phyloP scores from a whole-genome alignment of 2,329 filamentous ascomycete species.

The Aureobasidium sp. region DNA sequence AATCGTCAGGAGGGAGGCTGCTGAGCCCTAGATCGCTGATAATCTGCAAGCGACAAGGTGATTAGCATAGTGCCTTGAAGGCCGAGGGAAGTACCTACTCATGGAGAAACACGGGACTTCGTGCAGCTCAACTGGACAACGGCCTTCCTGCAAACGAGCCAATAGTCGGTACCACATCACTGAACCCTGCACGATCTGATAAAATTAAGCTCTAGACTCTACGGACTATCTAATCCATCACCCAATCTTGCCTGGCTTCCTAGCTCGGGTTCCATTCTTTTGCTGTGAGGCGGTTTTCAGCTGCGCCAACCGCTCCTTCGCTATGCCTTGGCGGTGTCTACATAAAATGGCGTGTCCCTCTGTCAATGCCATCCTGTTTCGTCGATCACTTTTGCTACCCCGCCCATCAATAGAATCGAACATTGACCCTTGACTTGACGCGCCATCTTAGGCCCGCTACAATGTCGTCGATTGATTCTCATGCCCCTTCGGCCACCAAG shows the following conservation, averaged over 20 bases:
- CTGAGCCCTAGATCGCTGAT: not conserved
- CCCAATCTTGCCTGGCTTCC: slow-evolving; percentile 12
- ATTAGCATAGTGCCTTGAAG: not conserved
- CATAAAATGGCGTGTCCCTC: slow-evolving; percentile 6
- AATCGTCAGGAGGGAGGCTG: not conserved
- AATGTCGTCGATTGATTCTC: not conserved
- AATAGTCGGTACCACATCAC: not conserved
- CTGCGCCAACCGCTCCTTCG: not conserved
- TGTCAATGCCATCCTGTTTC: not conserved
- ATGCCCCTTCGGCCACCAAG: not conserved
- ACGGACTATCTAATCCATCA: slow-evolving; percentile 13
- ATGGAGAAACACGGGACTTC: not conserved
- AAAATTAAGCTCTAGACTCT: not conserved
- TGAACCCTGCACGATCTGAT: slow-evolving; percentile 7
- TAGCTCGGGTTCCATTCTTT: not conserved
- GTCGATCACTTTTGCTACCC: slow-evolving; percentile 3
- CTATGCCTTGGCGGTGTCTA: not conserved
- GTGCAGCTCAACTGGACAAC: not conserved
- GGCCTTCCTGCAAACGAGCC: not conserved
- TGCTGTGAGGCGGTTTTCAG: not conserved
- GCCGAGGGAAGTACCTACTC: not conserved
- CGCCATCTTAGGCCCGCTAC: not conserved
- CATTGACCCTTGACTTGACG: not conserved
- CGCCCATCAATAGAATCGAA: not conserved
- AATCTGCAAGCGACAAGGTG: not conserved